Base-by-base conservation (phyloP, 2,329 filamentous ascomycete genomes). In the Cadophora sp. region DNA sequence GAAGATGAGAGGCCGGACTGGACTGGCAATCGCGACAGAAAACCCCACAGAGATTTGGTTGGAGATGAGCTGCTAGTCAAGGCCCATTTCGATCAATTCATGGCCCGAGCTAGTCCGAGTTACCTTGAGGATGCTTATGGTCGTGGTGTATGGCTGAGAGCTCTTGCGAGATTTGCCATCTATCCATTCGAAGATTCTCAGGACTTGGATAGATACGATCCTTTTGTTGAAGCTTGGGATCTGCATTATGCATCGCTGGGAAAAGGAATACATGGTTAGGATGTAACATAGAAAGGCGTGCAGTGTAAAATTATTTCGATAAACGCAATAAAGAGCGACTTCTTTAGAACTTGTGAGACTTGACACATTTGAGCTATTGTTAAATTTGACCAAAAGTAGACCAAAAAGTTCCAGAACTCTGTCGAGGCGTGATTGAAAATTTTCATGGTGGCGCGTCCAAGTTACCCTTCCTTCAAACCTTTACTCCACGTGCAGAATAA, bases 111-210 rank as follows among this genome's bases (percentile, higher is more conserved):
- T 2, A 18, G 9, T 27, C 66, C 65, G 2, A 47, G 36, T 4
- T 73, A 65, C 48, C 24, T 71, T 3, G 59, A 71, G 11, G 72
- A 73, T 70, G 62, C 72, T 30, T 73, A 73, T 62, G 3, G 48
- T 24, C 70, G 69, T 36, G 70, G 72, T 3, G 1, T 36, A 4
- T 72, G 69, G 69, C 30, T 72, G 2, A 48, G 72, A 45, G 11
- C n/a, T 14, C 30, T 73, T 22, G 58, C 71, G 3, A 63, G 47
- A 50, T 68, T 70, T 64, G 72, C 65, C 7, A 13, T 70, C 1
- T 24, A 59, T 62, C 62, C 62, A 7, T 68, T 68, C 36, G 4
- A 20, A 0, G 27, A 51, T 9, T 36, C 1, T 3, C 13, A 24
- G 6, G 30, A 30, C 27, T 63, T 3, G 1, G 51, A 66, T 14